Conservation (phyloP, 495 filamentous ascomycete species). For the Chlorociboria aeruginascens region DNA sequence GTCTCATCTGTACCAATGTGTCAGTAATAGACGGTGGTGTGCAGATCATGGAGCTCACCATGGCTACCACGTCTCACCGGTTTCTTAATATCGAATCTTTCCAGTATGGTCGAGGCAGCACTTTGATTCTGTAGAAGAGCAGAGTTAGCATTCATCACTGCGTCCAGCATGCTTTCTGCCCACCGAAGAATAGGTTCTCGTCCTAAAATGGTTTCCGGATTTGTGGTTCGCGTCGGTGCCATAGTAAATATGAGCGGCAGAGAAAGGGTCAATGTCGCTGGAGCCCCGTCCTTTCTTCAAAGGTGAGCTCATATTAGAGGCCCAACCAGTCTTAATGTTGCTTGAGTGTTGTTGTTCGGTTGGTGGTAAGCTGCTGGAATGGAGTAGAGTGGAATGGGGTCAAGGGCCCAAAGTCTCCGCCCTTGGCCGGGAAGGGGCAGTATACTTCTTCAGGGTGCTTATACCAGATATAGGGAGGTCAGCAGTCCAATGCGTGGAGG, state of each 20-base stretch:
- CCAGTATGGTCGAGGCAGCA: conserved; percentile 2
- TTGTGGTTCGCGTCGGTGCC: conserved; percentile 23
- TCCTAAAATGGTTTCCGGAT: conserved; percentile 22
- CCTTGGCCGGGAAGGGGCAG: too few species aligned
- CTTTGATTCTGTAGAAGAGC: conserved; percentile 12
- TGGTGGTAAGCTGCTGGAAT: too few species aligned
- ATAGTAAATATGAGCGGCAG: conserved; percentile 34
- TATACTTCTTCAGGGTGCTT: too few species aligned
- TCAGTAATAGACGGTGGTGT: not conserved
- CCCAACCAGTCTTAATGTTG: not conserved
- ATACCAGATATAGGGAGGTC: too few species aligned
- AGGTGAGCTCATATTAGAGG: not conserved
- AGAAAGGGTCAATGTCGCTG: conserved; percentile 29
- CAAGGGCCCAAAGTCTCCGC: too few species aligned
- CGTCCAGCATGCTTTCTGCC: conserved; percentile 4
- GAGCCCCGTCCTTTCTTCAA: conserved; percentile 6
- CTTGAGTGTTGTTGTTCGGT: not conserved
- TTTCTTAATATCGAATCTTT: conserved; percentile 1
- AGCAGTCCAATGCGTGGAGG: too few species aligned
- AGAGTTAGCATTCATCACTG: conserved; percentile 1
- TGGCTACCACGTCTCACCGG: conserved; percentile 18
- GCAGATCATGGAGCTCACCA: conserved; percentile 7
- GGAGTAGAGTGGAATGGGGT: too few species aligned
- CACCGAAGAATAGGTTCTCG: conserved; percentile 34
- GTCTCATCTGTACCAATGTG: conserved; percentile 9